Base-by-base conservation (phyloP, 2,329 filamentous ascomycete species). In the Parastagonospora avenae region DNA sequence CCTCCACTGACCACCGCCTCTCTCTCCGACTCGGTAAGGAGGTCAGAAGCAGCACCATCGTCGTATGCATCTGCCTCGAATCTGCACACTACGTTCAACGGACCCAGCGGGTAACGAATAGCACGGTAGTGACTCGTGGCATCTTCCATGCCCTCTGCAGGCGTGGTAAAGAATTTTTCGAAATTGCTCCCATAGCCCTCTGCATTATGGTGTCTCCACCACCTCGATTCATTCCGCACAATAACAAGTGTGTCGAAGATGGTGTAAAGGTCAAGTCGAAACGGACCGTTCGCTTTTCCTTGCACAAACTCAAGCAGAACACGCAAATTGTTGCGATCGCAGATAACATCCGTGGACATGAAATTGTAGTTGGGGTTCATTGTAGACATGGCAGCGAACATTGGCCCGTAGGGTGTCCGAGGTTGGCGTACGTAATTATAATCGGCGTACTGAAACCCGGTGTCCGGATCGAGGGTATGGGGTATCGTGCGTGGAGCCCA, bases 61-160 rank as follows among this genome's bases (percentile, higher is more conserved):
- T 63, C 56, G 48, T 66, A 67, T 2, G 65, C 66, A 30, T 70
- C 65, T 28, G 62, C 66, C 48, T 70, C 67, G 44, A 66, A 70
- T 15, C 66, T 63, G 2, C 54, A 52, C 4, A 67, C 61, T 11
- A 70, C 56, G 19, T 60, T 58, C 1, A 70, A 43, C 0, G 63
- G 57, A 0, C 63, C 67, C 61, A 70, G 61, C 10, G 52, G 36
- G 33, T 70, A 69, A 7, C 58, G 55, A 19, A 70, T 67, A 1
- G 59, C 66, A 14, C 67, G 64, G 42, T 70, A 70, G 46, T 70
- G 66, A 31, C 57, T 65, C 4, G 64, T 64, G 8, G 66, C 60
- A 4, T 69, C 63, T 16, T 56, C 48, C 60, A 70, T 61, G 12
- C 58, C 66, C 5, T 55, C 19, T 2, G 41, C 42, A 4, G 58